Evolutionary conservation across 2,329 filamentous ascomycete genomes (phyloP), one percentile per base, ranked within the genome.

Genomic region (Juglanconis sp.): DNA sequence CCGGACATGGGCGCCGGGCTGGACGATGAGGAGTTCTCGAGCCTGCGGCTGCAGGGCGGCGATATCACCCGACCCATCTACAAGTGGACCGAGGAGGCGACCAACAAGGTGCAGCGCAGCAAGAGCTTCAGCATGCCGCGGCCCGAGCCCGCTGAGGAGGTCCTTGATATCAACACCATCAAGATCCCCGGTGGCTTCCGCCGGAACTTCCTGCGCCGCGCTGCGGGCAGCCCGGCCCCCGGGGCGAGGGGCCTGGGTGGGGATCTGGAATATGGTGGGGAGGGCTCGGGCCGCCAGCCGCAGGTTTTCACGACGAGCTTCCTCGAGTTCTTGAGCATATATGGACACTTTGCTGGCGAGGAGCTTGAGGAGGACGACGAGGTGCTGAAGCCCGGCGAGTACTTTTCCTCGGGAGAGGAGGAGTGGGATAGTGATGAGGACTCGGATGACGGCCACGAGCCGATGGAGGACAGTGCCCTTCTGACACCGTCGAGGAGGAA

Each of bases 351-450:
- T 72, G 95, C 95, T 2, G 95, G 95, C 75, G 95, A 99, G 74
- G 90, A 96, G 71, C 83, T 99, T 11, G 93, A 97, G 72, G 95
- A 99, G 74, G 95, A 98, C 68, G 95, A 98, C 68, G 94, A 98
- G 73, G 91, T 87, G 1, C 79, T 96, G 13, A 86, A 83, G 5
- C 91, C 92, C 1, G 90, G 96, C 72, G 94, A 97, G 71, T 97
- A 96, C 74, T 97, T 97, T 72, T 89, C 88, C 7, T 93, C 91
- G 0, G 90, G 90, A 66, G 87, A 87, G 61, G 85, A 87, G 55
- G 82, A 87, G 62, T 85, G 87, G 42, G 82, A 81, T 40, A 76
- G 73, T 64, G 78, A 81, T 46, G 76, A 83, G 57, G 75, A 74
- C 63, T 83, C 85, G 66, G 86, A 89, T 35, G 86, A 90, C 10